These are phyloP conservation scores for Cladobotryum protrusum DNA, from an alignment of 2,329 filamentous ascomycete genomes.

Conservation along the genomic window DNA sequence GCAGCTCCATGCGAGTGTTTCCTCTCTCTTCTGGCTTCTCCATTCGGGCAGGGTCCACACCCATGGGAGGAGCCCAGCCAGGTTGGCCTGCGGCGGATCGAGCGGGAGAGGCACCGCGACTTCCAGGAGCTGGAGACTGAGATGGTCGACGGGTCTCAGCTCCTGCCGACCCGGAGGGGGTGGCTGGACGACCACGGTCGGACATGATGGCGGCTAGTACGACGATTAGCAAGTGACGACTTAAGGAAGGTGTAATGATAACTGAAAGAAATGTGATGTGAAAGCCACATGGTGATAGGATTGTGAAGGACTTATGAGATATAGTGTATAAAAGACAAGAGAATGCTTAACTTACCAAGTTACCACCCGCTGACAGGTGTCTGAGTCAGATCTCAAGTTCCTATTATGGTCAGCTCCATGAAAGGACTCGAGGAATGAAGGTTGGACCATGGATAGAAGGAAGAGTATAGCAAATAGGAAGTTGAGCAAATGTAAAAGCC, in stretches of 20 bases:
- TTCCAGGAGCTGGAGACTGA: constrained; percentile 5
- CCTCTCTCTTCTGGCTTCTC: constrained; percentile 24
- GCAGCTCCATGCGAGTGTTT: constrained; percentile 50
- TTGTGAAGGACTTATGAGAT: too few relatives aligned
- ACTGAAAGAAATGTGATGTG: background rate
- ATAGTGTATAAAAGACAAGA: background rate
- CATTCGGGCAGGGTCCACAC: constrained; percentile 39
- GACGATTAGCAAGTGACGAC: background rate
- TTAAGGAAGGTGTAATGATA: background rate
- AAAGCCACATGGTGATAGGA: too few relatives aligned
- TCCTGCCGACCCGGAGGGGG: constrained; percentile 8
- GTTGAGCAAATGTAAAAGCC: background rate
- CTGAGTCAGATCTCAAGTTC: background rate
- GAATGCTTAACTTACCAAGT: background rate
- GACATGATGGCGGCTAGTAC: constrained; percentile 23
- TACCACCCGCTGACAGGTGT: too few relatives aligned
- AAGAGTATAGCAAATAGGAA: too few relatives aligned
- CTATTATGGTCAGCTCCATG: background rate
- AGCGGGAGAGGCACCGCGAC: constrained; percentile 13
- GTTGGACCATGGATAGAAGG: background rate
- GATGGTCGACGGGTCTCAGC: constrained; percentile 1
- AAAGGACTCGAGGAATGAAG: background rate
- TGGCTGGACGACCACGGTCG: constrained; percentile 25
- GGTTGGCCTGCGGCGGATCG: constrained; percentile 14
- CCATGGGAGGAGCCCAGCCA: constrained; percentile 27